Evolutionary conservation across 2,329 filamentous ascomycete species (phyloP).

Genomic region (Xylogone sp.): DNA sequence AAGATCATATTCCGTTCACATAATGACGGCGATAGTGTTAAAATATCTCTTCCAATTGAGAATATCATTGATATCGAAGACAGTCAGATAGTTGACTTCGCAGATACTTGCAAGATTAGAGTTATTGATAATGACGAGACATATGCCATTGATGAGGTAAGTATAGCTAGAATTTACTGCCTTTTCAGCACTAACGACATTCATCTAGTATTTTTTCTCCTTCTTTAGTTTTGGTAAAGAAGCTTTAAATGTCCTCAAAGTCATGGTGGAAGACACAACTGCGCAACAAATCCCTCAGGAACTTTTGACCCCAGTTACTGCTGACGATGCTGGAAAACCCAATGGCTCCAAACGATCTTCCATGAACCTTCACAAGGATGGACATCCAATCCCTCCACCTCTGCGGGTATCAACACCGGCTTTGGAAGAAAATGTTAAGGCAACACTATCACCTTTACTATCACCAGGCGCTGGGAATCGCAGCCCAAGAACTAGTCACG

Average conservation of each 20-base stretch:
- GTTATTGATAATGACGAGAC: slow-evolving; percentile 93
- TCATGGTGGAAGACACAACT: slow-evolving; percentile 28
- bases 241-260: slow-evolving; percentile 70
- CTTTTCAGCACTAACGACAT: neutral
- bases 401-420: slow-evolving; percentile 19
- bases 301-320: slow-evolving; percentile 15
- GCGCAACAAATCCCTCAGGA: slow-evolving; percentile 28
- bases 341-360: slow-evolving; percentile 20
- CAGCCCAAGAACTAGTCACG: slow-evolving; percentile 53
- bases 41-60: slow-evolving; percentile 84
- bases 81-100: slow-evolving; percentile 84
- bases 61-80: slow-evolving; percentile 93
- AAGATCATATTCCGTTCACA: slow-evolving; percentile 93
- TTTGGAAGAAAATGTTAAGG: slow-evolving; percentile 55
- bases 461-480: slow-evolving; percentile 18
- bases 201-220: slow-evolving; percentile 82
- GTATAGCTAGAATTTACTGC: slow-evolving; percentile 14
- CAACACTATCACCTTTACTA: slow-evolving; percentile 52
- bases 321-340: slow-evolving; percentile 13
- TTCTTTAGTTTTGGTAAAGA: slow-evolving; percentile 87
- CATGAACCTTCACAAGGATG: slow-evolving; percentile 13
- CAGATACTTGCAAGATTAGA: slow-evolving; percentile 88
- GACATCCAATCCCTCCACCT: slow-evolving; percentile 11
- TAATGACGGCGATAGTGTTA: slow-evolving; percentile 95
- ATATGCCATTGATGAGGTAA: slow-evolving; percentile 88